A percentile compares a stretch with the other conserved stretches of the same genome.
Evolutionary conservation across 2,329 filamentous ascomycete species (phyloP).

Genomic region (Aureobasidium sp.): DNA sequence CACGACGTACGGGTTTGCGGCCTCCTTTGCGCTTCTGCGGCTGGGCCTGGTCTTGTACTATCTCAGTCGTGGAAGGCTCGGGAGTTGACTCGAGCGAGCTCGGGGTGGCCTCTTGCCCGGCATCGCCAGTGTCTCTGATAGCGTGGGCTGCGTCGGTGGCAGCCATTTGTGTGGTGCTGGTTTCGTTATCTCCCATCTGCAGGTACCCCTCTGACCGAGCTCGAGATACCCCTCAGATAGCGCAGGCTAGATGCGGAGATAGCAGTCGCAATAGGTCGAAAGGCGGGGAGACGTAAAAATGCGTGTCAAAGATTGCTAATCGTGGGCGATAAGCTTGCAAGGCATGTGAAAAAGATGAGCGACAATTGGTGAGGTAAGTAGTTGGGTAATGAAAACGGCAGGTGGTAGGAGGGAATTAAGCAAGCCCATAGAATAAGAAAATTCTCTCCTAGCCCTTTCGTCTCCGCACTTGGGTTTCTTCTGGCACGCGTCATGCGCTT

Average conservation of each 20-base stretch:
- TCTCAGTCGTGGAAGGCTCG: constrained; percentile 38
- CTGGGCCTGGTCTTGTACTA: constrained; percentile 36
- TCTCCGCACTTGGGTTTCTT: constrained; percentile 12
- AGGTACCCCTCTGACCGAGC: constrained; percentile 33
- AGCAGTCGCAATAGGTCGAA: constrained; percentile 14
- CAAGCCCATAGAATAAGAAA: constrained; percentile 17
- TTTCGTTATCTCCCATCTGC: constrained; percentile 44
- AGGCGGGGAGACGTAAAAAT: constrained; percentile 15
- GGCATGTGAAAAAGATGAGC: constrained; percentile 21
- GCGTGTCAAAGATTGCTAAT: constrained; percentile 20
- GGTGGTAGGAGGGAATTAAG: constrained; percentile 17
- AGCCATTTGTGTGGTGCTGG: constrained; percentile 24
- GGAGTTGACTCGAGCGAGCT: constrained; percentile 44
- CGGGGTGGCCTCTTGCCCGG: constrained; percentile 39
- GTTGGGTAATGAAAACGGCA: constrained; percentile 41
- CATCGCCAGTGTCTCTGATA: constrained; percentile 39
- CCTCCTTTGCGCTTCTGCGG: constrained; percentile 91
- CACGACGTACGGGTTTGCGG: constrained; percentile 76
- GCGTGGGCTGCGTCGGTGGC: constrained; percentile 34
- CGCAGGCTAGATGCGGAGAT: constrained; percentile 14
- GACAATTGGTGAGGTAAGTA: constrained; percentile 41
- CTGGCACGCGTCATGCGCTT: constrained; percentile 12
- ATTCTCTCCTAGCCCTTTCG: constrained; percentile 2
- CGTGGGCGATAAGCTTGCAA: constrained; percentile 13
- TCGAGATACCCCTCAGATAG: constrained; percentile 17